Percentiles rank a stretch among this genome's conserved stretches.
Conservation (phyloP, 768 basidiomycete genomes). For the Kwoniella botswanensis region DNA sequence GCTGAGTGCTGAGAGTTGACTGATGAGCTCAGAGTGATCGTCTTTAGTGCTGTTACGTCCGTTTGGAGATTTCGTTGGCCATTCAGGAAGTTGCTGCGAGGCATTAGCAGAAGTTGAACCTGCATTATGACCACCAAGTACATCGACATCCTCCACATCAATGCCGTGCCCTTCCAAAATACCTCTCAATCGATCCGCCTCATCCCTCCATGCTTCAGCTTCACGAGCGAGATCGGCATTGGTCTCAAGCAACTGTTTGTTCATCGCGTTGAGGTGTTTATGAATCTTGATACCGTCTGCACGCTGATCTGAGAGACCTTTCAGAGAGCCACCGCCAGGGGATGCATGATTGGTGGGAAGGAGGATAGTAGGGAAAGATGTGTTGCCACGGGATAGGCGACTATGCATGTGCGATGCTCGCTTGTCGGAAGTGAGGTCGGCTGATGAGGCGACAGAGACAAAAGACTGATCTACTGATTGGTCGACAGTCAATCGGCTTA, state of each 20-base stretch:
- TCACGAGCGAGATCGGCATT: slow-evolving; percentile 49
- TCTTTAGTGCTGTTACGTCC: slow-evolving; percentile 5
- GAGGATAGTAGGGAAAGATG: slow-evolving; percentile 51
- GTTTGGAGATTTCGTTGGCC: slow-evolving; percentile 11
- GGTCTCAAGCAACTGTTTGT: slow-evolving; percentile 51
- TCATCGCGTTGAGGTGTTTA: slow-evolving; percentile 56
- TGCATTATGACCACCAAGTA: slow-evolving; percentile 16
- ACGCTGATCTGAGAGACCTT: slow-evolving; percentile 38
- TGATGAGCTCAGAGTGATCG: slow-evolving; percentile 18
- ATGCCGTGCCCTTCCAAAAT: slow-evolving; percentile 41
- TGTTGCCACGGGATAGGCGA: slow-evolving; percentile 41
- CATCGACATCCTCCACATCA: slow-evolving; percentile 42
- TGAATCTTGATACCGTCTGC: slow-evolving; percentile 55
- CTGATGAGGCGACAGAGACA: slow-evolving; percentile 54
- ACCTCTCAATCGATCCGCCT: slow-evolving; percentile 36
- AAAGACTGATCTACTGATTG: slow-evolving; percentile 46
- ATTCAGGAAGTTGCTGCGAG: slow-evolving; percentile 22
- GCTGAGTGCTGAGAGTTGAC: slow-evolving; percentile 11
- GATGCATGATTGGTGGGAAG: slow-evolving; percentile 36
- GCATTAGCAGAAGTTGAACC: slow-evolving; percentile 10
- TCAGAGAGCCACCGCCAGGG: slow-evolving; percentile 32
- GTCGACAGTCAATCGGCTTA: slow-evolving; percentile 20
- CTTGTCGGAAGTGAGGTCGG: slow-evolving; percentile 54
- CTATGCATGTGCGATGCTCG: slow-evolving; percentile 35
- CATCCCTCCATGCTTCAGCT: slow-evolving; percentile 47